These are phyloP conservation scores for Ilyonectria destructans DNA, from an alignment of 2,329 filamentous ascomycete genomes.

Conservation along the genomic window DNA sequence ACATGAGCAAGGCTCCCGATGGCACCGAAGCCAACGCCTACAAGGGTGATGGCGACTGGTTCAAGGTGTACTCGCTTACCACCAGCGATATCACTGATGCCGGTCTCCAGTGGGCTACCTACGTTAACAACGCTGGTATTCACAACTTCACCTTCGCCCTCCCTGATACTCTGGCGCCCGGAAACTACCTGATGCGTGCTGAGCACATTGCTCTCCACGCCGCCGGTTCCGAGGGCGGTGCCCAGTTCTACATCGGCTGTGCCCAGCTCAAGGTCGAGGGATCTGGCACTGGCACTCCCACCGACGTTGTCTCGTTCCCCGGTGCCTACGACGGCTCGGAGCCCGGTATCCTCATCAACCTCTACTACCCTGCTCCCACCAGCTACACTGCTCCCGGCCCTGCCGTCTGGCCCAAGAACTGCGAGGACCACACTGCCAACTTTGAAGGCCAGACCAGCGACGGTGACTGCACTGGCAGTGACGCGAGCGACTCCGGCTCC, in stretches of 20 bases:
- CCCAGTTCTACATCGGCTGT: constrained; percentile 58
- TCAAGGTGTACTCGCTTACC: constrained; percentile 56
- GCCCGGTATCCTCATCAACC: constrained; percentile 54
- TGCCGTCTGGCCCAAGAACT: constrained; percentile 53
- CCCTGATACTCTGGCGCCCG: constrained; percentile 49
- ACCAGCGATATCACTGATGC: constrained; percentile 49
- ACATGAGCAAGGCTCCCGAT: constrained; percentile 55
- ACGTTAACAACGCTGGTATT: constrained; percentile 50
- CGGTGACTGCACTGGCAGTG: constrained; percentile 55
- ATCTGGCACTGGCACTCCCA: constrained; percentile 49
- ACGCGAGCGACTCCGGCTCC: constrained; percentile 46
- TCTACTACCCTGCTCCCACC: constrained; percentile 55
- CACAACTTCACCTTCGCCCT: constrained; percentile 56
- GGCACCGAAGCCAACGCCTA: constrained; percentile 50
- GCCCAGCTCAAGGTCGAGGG: constrained; percentile 55
- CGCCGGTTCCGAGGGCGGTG: constrained; percentile 51
- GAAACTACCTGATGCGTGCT: constrained; percentile 56
- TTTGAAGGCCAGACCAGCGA: constrained; percentile 51
- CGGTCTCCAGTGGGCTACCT: constrained; percentile 54
- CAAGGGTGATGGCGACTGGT: constrained; percentile 56
- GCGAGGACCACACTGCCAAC: constrained; percentile 58
- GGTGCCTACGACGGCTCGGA: constrained; percentile 54
- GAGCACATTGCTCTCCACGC: constrained; percentile 57
- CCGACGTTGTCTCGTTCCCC: constrained; percentile 52
- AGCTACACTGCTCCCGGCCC: constrained; percentile 55